Evolutionary conservation across 805 yeast genomes (phyloP).

Genomic region (Suhomyces sp.): DNA sequence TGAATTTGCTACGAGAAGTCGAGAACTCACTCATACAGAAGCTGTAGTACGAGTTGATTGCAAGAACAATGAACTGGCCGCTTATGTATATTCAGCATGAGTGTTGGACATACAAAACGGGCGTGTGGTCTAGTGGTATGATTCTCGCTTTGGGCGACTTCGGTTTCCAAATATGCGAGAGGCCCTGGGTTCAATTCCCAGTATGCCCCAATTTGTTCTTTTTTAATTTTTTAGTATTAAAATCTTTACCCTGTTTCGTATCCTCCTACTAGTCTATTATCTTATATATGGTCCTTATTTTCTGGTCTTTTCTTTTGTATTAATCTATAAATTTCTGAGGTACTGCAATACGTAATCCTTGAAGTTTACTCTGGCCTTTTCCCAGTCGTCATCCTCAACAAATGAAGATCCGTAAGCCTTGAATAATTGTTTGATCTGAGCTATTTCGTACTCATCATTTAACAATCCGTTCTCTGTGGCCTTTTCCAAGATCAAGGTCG

Average conservation of each 20-base stretch:
- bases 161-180: conserved; percentile 22
- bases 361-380: conserved; percentile 28
- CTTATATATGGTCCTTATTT: too few relatives aligned
- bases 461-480: conserved; percentile 37
- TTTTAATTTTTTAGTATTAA: neutral
- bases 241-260: neutral
- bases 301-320: neutral
- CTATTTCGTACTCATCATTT: conserved; percentile 38
- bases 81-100: neutral
- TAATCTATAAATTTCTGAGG: conserved; percentile 1
- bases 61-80: neutral
- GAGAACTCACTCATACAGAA: neutral
- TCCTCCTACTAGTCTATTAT: too few relatives aligned
- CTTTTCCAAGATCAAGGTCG: conserved; percentile 48
- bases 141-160: conserved; percentile 21
- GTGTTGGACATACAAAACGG: conserved; percentile 3
- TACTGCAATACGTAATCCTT: conserved; percentile 19
- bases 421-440: conserved; percentile 40
- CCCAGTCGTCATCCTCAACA: conserved; percentile 38
- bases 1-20: neutral
- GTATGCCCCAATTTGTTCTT: conserved; percentile 23
- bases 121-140: conserved; percentile 24
- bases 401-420: conserved; percentile 52
- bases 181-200: conserved; percentile 37
- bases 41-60: neutral